Conservation (phyloP, 495 filamentous ascomycete genomes). For the Tetracladium marchalianum region DNA sequence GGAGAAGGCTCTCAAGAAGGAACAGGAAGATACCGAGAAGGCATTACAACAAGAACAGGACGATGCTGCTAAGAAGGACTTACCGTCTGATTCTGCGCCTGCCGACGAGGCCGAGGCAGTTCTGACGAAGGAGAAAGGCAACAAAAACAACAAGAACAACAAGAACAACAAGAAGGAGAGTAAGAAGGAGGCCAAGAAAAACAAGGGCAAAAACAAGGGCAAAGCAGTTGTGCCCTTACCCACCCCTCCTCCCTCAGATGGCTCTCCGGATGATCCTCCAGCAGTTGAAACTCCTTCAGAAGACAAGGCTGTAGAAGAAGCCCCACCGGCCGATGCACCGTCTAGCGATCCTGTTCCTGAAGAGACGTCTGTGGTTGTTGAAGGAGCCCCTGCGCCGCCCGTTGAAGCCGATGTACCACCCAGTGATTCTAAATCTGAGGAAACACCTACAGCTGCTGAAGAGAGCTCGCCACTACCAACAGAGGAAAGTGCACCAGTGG, state of each 20-base stretch:
- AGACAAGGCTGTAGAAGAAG: neutral
- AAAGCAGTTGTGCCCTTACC: too few relatives aligned
- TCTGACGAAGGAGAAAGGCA: neutral
- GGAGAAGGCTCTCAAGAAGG: neutral
- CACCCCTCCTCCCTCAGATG: too few relatives aligned
- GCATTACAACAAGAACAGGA: neutral
- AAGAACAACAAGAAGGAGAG: constrained; percentile 7
- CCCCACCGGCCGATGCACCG: neutral
- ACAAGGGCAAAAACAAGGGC: too few relatives aligned
- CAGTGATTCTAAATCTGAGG: constrained; percentile 3
- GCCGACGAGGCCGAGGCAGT: neutral
- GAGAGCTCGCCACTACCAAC: neutral
- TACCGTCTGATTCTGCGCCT: neutral
- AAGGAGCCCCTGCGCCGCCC: constrained; percentile 1
- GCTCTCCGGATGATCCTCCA: neutral
- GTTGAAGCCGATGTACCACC: neutral
- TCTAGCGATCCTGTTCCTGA: constrained; percentile 3
- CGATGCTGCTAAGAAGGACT: neutral
- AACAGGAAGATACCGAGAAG: neutral
- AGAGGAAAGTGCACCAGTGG: neutral
- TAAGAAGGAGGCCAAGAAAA: constrained; percentile 1
- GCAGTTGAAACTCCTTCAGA: neutral
- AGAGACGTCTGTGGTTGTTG: neutral
- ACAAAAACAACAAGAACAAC: neutral
- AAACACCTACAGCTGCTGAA: neutral